phyloP scores from a whole-genome alignment of 495 filamentous ascomycete species.

The Penicillium diatomitis region DNA sequence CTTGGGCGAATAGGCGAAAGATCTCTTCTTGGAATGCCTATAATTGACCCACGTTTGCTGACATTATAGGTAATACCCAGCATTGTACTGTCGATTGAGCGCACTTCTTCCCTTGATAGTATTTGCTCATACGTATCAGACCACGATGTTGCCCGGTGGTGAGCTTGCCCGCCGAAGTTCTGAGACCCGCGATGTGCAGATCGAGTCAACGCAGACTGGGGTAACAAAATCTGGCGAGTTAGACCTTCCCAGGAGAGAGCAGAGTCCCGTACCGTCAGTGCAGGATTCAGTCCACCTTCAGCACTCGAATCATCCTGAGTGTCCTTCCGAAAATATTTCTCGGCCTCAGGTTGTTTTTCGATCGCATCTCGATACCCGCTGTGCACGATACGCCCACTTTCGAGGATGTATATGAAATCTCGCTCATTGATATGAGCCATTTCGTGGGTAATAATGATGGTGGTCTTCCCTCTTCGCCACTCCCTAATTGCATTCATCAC shows the following conservation, averaged over 20 bases:
- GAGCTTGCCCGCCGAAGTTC: conserved; percentile 8
- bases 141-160: conserved; percentile 9
- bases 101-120: background rate
- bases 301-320: background rate
- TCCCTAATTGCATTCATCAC: conserved; percentile 65
- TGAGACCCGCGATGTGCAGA: background rate
- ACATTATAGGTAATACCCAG: background rate
- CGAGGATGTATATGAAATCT: conserved; percentile 77
- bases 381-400: conserved; percentile 59
- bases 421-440: conserved; percentile 63
- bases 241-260: conserved; percentile 2
- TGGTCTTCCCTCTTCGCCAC: conserved; percentile 63
- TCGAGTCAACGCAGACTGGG: background rate
- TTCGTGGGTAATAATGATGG: conserved; percentile 86
- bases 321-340: conserved; percentile 12
- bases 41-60: background rate
- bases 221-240: background rate
- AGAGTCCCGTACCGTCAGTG: background rate
- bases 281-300: background rate
- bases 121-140: conserved; percentile 5
- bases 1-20: background rate
- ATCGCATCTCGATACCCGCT: conserved; percentile 50
- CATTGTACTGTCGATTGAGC: background rate
- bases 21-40: background rate
- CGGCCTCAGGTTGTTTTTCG: conserved; percentile 17